Base-by-base conservation (phyloP, 2,329 filamentous ascomycete genomes). In the Macrophomina tecta region DNA sequence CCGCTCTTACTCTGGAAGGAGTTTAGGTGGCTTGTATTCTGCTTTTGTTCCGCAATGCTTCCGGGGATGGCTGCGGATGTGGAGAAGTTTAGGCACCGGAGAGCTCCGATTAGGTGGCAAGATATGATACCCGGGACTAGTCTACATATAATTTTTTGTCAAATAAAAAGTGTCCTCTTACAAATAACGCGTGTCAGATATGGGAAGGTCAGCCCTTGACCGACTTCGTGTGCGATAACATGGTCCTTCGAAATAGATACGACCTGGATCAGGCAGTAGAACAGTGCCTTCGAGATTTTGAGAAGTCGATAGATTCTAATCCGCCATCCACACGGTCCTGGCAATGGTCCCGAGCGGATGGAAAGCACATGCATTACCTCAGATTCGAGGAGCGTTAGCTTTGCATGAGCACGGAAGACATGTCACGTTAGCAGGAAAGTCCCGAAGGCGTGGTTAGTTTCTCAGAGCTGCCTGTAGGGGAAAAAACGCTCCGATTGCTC, bases 401-500 rank as follows among this genome's bases (percentile, higher is more conserved):
- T 23, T 23, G 23, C 36, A 38, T 56, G 28, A 34, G 28, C 36
- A 34, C 23, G 23, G 23, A 23, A 23, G 23, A 23, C 23, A 23
- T 23, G 23, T 23, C 23, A 23, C 23, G 23, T 23, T 23, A n/a
- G 28, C 49, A 30, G 28, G 40, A n/a, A 11, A 6, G 23, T 7
- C 40, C 14, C 28, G 28, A n/a, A 32, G 12, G 40, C 56, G 40
- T 38, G 48, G 11, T 11, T 14, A 9, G 51, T n/a, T 36, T 16
- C 23, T 36, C 4, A 32, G 34, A 30, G 38, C 38, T 60, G 11
- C 55, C 55, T 32, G 11, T 60, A 32, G 12, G 6, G 40, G 55
- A 60, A 60, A 23, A 60, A 60, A 60, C 46, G 55, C 23, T 60
- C 55, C 55, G 55, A 45, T 34, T 45, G 40, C 40, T 46, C 55